Evolutionary conservation across 495 filamentous ascomycete genomes (phyloP).

Genomic region (Xylona heveae): DNA sequence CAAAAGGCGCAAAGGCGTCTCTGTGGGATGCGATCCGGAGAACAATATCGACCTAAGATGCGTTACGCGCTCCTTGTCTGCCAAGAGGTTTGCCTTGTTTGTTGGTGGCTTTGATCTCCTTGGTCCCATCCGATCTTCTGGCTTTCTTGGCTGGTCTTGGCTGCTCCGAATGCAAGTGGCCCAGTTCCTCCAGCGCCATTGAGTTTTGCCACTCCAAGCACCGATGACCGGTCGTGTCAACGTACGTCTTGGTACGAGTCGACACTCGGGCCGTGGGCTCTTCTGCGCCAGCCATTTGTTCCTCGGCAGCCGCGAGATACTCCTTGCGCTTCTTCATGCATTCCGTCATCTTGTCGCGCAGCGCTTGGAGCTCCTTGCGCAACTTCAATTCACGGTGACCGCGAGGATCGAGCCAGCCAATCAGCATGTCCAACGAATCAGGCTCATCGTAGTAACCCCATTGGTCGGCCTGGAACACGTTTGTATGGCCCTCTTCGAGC

Average conservation of each 20-base stretch:
- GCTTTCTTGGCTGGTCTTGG: conserved; percentile 39
- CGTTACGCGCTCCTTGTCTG: conserved; percentile 26
- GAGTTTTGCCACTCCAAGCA: conserved; percentile 73
- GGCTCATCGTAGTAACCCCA: conserved; percentile 85
- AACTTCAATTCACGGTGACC: conserved; percentile 69
- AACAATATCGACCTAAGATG: no score
- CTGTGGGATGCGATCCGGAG: no score
- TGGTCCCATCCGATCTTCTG: conserved; percentile 27
- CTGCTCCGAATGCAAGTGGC: conserved; percentile 64
- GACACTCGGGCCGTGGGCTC: conserved; percentile 43
- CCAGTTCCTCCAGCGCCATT: conserved; percentile 50
- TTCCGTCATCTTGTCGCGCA: conserved; percentile 51
- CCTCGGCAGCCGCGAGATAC: conserved; percentile 37
- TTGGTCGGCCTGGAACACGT: conserved; percentile 52
- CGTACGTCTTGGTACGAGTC: conserved; percentile 52
- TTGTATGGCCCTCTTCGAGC: conserved; percentile 64
- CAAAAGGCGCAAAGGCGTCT: no score
- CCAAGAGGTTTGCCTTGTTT: conserved; percentile 24
- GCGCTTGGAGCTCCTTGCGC: conserved; percentile 60
- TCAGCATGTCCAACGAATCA: conserved; percentile 48
- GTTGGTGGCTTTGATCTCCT: conserved; percentile 15
- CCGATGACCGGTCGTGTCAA: conserved; percentile 35
- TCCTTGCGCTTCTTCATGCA: conserved; percentile 61
- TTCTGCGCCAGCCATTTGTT: conserved; percentile 22
- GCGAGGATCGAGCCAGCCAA: conserved; percentile 72